Base-by-base conservation (phyloP, 2,329 filamentous ascomycete genomes). In the Trichoderma polysporum region DNA sequence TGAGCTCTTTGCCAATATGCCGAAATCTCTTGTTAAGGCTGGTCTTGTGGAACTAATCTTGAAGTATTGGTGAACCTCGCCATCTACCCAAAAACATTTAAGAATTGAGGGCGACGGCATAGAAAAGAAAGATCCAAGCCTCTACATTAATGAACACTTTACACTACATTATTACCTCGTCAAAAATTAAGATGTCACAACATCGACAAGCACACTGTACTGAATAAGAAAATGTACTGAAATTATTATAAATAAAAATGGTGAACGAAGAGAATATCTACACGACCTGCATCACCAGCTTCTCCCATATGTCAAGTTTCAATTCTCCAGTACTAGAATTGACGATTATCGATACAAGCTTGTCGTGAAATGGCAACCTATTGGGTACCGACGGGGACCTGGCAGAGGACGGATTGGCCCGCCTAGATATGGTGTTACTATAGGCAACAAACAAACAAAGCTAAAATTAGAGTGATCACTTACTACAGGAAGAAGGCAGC, bases 401-500 rank as follows among this genome's bases (percentile, higher is more conserved):
- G 52, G 54, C 61, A 68, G n/a, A 68, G 54, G 25, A 66, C 27
- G 39, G n/a, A 33, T 31, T 50, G 45, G 41, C 68, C 66, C 9
- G 37, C 37, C 64, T 66, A 27, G 3, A 62, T 4, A 13, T 13
- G 8, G 4, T 45, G 27, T 61, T 5, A 39, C 2, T 17, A 17
- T 39, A 17, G n/a, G 31, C 25, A 17, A 27, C 17, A 4, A 39
- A 39, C 13, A 15, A 39, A 39, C 13, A 39, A 39, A 39, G 13
- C 35, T 39, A 15, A 39, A 1, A 39, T 39, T 17, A 6, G 3
- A 15, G 13, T 35, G 1, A 9, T 3, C 5, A 61, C 57, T 66
- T 66, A 71, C 67, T 27, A 69, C 12, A 3, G 70, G 69, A 6
- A 66, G 1, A 45, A 68, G 68, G 33, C 70, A 71, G 68, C 70